Evolutionary conservation across 208 protist genomes (phyloP).

Genomic region (Naegleria fowleri): DNA sequence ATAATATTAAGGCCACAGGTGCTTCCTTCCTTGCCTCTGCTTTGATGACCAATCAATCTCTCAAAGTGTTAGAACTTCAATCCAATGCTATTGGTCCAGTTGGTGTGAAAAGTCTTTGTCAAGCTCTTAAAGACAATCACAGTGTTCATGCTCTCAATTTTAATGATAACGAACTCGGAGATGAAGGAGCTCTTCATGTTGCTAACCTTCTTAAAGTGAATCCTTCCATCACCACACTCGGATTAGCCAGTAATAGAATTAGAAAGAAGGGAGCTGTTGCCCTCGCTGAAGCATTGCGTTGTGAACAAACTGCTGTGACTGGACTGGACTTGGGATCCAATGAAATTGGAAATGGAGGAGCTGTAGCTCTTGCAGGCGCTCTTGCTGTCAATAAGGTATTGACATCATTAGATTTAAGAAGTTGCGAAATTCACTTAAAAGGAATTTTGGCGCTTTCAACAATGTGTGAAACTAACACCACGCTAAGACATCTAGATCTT

Average conservation of each 20-base stretch:
- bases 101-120: background rate
- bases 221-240: constrained; percentile 9
- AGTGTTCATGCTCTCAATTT: constrained; percentile 24
- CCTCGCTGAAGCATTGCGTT: background rate
- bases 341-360: constrained; percentile 26
- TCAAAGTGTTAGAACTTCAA: constrained; percentile 27
- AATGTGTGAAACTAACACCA: background rate
- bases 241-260: constrained; percentile 22
- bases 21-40: background rate
- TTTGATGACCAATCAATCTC: background rate
- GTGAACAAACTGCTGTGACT: background rate
- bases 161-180: constrained; percentile 26
- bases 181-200: background rate
- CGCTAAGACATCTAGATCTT: constrained; percentile 31
- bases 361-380: background rate
- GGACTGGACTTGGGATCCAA: constrained; percentile 12
- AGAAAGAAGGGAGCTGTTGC: background rate
- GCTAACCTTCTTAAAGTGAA: background rate
- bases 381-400: background rate
- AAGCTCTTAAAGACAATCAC: background rate
- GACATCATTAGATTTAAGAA: constrained; percentile 22
- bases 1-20: background rate
- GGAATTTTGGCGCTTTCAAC: background rate
- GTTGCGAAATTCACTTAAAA: constrained; percentile 26
- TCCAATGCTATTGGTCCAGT: constrained; percentile 13